phyloP scores from a whole-genome alignment of 257 asterid genomes.

The Coffea canephora region DNA sequence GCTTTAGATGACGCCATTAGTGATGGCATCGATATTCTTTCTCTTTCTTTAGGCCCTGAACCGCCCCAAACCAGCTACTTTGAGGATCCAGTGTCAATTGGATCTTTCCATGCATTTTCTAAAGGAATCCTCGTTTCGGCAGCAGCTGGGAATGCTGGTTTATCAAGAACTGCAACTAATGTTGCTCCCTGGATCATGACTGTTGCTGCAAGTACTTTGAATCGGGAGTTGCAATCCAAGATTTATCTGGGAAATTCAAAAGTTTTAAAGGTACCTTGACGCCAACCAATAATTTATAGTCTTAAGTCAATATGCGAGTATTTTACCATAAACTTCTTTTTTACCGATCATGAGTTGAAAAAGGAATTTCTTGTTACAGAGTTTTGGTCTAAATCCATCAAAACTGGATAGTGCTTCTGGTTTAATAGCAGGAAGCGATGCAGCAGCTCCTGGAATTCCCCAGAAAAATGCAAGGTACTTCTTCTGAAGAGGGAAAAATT shows the following conservation, averaged over 20 bases:
- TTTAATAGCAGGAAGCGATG: slow-evolving; percentile 43
- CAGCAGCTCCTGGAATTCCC: slow-evolving; percentile 50
- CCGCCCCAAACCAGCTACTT: slow-evolving; percentile 33
- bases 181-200: slow-evolving; percentile 77
- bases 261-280: slow-evolving; percentile 30
- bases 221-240: slow-evolving; percentile 42
- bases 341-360: not conserved
- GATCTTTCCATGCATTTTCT: slow-evolving; percentile 67
- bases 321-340: not conserved
- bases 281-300: not conserved
- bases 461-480: slow-evolving; percentile 43
- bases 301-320: not conserved
- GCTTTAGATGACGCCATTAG: slow-evolving; percentile 62
- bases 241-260: slow-evolving; percentile 45
- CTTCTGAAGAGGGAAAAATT: not conserved
- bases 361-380: slow-evolving; percentile 28
- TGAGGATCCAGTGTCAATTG: slow-evolving; percentile 51
- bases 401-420: slow-evolving; percentile 33
- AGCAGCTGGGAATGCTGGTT: slow-evolving; percentile 51
- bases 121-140: slow-evolving; percentile 62
- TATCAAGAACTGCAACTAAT: slow-evolving; percentile 40
- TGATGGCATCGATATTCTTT: slow-evolving; percentile 67
- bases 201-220: slow-evolving; percentile 70
- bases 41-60: slow-evolving; percentile 59
- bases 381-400: slow-evolving; percentile 46